Percentiles rank a stretch among this genome's conserved stretches.
phyloP scores from a whole-genome alignment of 306 rosid genomes.

The Begonia loranthoides region DNA sequence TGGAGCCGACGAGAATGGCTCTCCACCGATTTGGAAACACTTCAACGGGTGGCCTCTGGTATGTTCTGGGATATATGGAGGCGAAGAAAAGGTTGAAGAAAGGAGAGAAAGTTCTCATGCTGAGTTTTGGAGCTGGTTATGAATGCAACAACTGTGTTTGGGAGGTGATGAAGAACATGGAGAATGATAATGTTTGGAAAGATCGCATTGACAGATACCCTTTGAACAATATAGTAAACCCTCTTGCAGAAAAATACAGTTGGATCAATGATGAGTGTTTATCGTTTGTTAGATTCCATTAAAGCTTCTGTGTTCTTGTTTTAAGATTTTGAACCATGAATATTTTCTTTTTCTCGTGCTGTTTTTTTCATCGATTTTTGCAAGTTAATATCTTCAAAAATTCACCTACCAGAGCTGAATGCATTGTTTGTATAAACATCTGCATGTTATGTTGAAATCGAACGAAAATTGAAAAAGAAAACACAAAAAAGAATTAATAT shows the following conservation, averaged over 20 bases:
- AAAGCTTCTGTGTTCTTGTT: not conserved
- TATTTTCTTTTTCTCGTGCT: not conserved
- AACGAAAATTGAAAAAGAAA: too few relatives aligned
- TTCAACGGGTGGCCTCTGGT: constrained; percentile 82
- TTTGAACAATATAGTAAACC: constrained; percentile 22
- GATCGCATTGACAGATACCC: constrained; percentile 51
- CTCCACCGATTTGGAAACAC: constrained; percentile 85
- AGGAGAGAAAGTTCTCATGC: constrained; percentile 60
- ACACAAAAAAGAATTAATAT: too few relatives aligned
- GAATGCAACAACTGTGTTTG: constrained; percentile 83
- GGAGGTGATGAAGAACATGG: constrained; percentile 66
- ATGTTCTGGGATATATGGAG: constrained; percentile 85
- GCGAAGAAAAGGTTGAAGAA: constrained; percentile 74
- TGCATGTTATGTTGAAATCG: too few relatives aligned
- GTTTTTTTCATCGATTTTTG: not conserved
- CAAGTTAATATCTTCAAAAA: not conserved
- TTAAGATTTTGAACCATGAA: not conserved
- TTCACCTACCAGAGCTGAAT: not conserved
- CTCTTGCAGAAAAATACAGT: constrained; percentile 49
- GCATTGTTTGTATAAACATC: not conserved
- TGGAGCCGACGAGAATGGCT: constrained; percentile 75
- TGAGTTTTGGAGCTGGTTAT: constrained; percentile 85
- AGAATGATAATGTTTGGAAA: constrained; percentile 54
- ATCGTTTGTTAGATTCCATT: constrained; percentile 43
- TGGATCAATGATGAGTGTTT: constrained; percentile 69